Conservation (phyloP, 768 basidiomycete species). For the Kwoniella pini region DNA sequence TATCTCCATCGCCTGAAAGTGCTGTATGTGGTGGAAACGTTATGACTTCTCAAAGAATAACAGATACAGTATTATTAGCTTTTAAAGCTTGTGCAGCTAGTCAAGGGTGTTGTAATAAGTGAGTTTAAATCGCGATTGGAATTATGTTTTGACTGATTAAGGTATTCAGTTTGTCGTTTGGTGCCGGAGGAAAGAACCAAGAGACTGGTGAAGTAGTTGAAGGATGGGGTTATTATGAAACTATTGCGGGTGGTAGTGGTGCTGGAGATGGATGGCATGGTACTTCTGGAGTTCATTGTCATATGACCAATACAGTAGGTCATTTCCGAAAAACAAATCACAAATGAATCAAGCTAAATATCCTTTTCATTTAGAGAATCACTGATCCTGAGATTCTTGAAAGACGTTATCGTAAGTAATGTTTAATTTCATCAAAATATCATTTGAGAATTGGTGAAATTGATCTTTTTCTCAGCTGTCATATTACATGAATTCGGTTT, state of each 20-base stretch:
- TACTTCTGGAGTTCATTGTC: conserved; percentile 34
- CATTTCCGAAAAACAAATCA: too few relatives aligned
- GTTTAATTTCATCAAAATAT: too few relatives aligned
- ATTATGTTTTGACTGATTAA: too few relatives aligned
- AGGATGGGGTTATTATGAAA: conserved; percentile 71
- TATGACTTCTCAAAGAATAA: conserved; percentile 67
- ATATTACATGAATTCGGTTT: conserved; percentile 71
- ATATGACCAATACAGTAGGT: conserved; percentile 31
- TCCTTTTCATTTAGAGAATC: conserved; percentile 29
- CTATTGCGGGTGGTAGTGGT: conserved; percentile 33
- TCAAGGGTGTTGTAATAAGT: conserved; percentile 82
- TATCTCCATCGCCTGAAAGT: conserved; percentile 79
- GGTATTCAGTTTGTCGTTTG: conserved; percentile 90
- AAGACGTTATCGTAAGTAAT: conserved; percentile 69
- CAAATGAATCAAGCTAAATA: too few relatives aligned
- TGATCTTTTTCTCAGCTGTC: conserved; percentile 58
- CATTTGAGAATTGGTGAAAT: background rate
- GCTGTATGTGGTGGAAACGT: conserved; percentile 63
- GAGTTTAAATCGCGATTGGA: too few relatives aligned
- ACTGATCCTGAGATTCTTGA: conserved; percentile 87
- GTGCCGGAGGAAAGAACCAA: conserved; percentile 73
- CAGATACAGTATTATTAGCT: conserved; percentile 88
- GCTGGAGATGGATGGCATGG: conserved; percentile 47
- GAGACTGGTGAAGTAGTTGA: conserved; percentile 48
- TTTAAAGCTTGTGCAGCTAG: conserved; percentile 90